These are phyloP conservation scores for Insectozyma bohioensis DNA, from an alignment of 1,139 yeast genomes.

Conservation along the genomic window DNA sequence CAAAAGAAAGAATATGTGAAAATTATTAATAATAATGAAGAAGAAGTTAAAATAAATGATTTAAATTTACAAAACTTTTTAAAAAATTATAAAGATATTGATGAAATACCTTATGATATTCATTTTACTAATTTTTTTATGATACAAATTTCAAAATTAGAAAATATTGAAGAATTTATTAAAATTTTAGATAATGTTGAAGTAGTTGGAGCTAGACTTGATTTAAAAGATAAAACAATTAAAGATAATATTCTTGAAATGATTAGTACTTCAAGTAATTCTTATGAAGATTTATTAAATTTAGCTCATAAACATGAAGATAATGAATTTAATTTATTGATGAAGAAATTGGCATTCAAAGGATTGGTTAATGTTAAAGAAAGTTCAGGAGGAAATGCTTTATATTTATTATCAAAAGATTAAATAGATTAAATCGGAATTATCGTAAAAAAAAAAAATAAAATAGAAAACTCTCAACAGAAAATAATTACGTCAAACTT, in stretches of 20 bases:
- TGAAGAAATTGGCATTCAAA: slow-evolving; percentile 23
- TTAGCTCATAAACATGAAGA: slow-evolving; percentile 10
- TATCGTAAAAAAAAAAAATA: too few species aligned
- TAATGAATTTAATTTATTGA: slow-evolving; percentile 17
- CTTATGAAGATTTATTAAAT: slow-evolving; percentile 18
- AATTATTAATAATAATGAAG: too few species aligned
- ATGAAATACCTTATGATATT: slow-evolving; percentile 31
- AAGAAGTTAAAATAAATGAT: neutral
- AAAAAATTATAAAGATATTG: neutral
- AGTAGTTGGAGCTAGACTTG: slow-evolving; percentile 29
- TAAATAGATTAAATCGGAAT: neutral
- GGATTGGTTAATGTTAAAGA: slow-evolving; percentile 31
- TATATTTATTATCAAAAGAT: slow-evolving; percentile 17
- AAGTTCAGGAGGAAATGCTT: slow-evolving; percentile 19
- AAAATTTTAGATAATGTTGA: slow-evolving; percentile 24
- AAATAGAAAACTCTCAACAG: too few species aligned
- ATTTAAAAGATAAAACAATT: too few species aligned
- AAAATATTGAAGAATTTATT: slow-evolving; percentile 25
- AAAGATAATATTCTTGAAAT: too few species aligned
- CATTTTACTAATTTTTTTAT: slow-evolving; percentile 26
- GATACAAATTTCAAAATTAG: slow-evolving; percentile 28
- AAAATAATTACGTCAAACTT: too few species aligned
- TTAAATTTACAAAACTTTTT: neutral
- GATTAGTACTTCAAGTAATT: too few species aligned
- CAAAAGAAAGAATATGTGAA: neutral